Evolutionary conservation across 1,284 basidiomycete genomes (phyloP).

Genomic region (Acaromyces ingoldii): DNA sequence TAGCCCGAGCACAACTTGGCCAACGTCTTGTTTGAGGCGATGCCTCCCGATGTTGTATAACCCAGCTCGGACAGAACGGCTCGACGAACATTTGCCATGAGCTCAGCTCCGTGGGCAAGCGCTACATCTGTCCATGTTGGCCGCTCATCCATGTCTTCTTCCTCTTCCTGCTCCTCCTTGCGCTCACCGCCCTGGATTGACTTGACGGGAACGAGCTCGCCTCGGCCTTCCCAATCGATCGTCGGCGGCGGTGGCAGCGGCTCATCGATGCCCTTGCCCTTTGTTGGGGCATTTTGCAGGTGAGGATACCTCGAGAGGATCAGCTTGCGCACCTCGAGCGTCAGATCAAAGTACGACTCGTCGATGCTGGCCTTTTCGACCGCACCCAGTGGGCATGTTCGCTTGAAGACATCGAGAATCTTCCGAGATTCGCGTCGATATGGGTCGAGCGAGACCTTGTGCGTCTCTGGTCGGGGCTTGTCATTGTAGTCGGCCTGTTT

Average conservation of each 20-base stretch:
- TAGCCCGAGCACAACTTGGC: conserved; percentile 66
- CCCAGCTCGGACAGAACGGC: conserved; percentile 70
- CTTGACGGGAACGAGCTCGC: conserved; percentile 65
- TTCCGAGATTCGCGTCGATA: conserved; percentile 87
- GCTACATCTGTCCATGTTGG: conserved; percentile 87
- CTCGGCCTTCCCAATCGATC: conserved; percentile 63
- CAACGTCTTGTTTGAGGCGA: conserved; percentile 87
- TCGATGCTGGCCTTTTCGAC: conserved; percentile 61
- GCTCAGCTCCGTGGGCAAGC: conserved; percentile 77
- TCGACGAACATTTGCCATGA: conserved; percentile 71
- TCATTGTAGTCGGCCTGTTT: conserved; percentile 78
- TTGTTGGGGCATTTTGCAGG: conserved; percentile 65
- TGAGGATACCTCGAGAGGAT: conserved; percentile 59
- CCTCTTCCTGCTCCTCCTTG: conserved; percentile 17
- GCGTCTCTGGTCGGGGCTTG: conserved; percentile 71
- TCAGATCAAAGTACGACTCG: conserved; percentile 53
- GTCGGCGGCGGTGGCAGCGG: conserved; percentile 71
- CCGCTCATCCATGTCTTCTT: conserved; percentile 20
- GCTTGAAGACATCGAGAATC: conserved; percentile 79
- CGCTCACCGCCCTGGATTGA: conserved; percentile 10
- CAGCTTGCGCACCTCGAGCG: conserved; percentile 43
- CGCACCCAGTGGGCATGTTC: conserved; percentile 65
- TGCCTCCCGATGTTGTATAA: conserved; percentile 89
- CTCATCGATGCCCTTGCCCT: conserved; percentile 70
- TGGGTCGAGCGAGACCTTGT: conserved; percentile 92